Conservation (phyloP, 208 protist genomes). For the Acanthamoeba lugdunensis region DNA sequence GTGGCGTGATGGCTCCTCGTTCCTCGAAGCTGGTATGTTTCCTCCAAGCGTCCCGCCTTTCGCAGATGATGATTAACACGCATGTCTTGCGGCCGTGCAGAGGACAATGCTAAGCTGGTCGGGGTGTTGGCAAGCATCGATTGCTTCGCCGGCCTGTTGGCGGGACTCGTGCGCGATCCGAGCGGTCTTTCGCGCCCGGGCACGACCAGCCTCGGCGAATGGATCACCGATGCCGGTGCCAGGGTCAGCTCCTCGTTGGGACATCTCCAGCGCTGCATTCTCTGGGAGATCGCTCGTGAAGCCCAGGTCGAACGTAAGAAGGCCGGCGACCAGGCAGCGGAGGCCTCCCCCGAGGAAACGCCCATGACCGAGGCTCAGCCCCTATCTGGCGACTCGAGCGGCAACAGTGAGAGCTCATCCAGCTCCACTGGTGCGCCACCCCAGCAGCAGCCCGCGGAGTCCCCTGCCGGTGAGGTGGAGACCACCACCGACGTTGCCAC, state of each 20-base stretch:
- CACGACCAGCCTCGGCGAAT: slow-evolving; percentile 29
- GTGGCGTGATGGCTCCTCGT: slow-evolving; percentile 50
- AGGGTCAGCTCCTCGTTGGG: slow-evolving; percentile 24
- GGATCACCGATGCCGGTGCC: slow-evolving; percentile 23
- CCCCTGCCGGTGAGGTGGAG: not conserved
- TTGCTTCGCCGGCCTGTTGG: slow-evolving; percentile 20
- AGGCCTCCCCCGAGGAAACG: not conserved
- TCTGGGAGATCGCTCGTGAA: slow-evolving; percentile 66
- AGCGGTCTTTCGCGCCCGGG: slow-evolving; percentile 5
- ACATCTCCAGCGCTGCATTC: slow-evolving; percentile 65
- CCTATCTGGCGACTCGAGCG: not conserved
- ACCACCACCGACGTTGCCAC: not conserved
- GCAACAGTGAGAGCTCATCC: not conserved
- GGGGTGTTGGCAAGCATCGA: slow-evolving; percentile 61
- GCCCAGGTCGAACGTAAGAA: slow-evolving; percentile 41
- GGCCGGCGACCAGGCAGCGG: not conserved
- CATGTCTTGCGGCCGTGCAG: not conserved
- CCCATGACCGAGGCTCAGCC: not conserved
- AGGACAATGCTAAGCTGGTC: not conserved
- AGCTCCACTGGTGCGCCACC: not conserved
- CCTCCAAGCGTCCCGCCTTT: too few species aligned
- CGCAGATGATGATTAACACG: too few species aligned
- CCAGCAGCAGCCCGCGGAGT: not conserved
- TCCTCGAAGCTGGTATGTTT: slow-evolving; percentile 21
- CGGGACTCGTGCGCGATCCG: slow-evolving; percentile 54